Conservation (phyloP, 192 early-diverging fungal genomes). For the Kappamyces sp. region DNA sequence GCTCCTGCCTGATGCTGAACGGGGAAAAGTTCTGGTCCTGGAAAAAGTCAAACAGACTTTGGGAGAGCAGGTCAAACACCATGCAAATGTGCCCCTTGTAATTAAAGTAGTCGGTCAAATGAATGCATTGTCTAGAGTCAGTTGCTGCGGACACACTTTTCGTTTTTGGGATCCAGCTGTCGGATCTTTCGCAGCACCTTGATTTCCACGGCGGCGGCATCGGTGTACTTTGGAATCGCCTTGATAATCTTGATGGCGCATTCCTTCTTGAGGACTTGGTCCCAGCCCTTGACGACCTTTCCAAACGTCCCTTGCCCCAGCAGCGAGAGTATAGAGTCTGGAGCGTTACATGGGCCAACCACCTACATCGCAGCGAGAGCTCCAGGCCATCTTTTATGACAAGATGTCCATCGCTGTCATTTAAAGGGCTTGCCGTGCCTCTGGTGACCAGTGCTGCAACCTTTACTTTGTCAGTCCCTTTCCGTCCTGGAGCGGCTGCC, state of each 20-base stretch:
- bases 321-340: conserved; percentile 75
- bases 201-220: conserved; percentile 87
- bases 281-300: conserved; percentile 87
- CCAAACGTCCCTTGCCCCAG: conserved; percentile 98
- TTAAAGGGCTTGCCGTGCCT: conserved; percentile 1
- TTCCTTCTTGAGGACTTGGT: conserved; percentile 31
- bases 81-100: conserved; percentile 93
- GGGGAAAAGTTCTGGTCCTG: conserved; percentile 86
- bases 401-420: conserved; percentile 12
- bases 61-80: conserved; percentile 89
- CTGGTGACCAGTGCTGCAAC: conserved; percentile 1
- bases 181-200: conserved; percentile 75
- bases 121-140: conserved; percentile 73
- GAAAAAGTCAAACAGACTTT: conserved; percentile 92
- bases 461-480: conserved; percentile 7
- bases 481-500: background rate
- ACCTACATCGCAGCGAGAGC: conserved; percentile 2
- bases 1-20: conserved; percentile 78
- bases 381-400: conserved; percentile 7
- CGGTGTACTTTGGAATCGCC: conserved; percentile 87
- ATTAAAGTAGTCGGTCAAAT: conserved; percentile 77
- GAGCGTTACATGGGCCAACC: background rate
- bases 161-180: conserved; percentile 71
- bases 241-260: conserved; percentile 92
- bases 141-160: conserved; percentile 48